These are phyloP conservation scores for Byssothecium circinans DNA, from an alignment of 2,329 filamentous ascomycete genomes.

Conservation along the genomic window DNA sequence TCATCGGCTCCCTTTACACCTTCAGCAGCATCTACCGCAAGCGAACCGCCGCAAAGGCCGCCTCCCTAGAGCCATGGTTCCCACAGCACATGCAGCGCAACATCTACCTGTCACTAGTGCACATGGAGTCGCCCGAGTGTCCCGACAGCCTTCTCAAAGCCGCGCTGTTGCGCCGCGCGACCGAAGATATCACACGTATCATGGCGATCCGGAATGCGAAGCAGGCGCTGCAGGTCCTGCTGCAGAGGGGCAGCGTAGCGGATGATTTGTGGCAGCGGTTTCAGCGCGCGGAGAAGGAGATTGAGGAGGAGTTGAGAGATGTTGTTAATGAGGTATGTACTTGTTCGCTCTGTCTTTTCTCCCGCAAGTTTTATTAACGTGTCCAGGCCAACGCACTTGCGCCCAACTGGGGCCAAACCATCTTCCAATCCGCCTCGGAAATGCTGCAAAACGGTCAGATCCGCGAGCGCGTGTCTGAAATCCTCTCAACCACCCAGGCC, in stretches of 20 bases:
- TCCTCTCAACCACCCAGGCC: slow-evolving; percentile 68
- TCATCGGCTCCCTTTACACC: slow-evolving; percentile 83
- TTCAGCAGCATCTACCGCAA: slow-evolving; percentile 94
- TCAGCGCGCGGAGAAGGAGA: slow-evolving; percentile 89
- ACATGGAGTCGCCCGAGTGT: slow-evolving; percentile 71
- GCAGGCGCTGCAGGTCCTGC: slow-evolving; percentile 76
- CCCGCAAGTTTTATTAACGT: slow-evolving; percentile 18
- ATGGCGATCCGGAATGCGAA: slow-evolving; percentile 87
- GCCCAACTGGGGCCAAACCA: slow-evolving; percentile 86
- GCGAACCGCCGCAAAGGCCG: slow-evolving; percentile 77
- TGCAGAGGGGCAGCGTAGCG: slow-evolving; percentile 89
- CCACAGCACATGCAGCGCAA: slow-evolving; percentile 86
- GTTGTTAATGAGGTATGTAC: slow-evolving; percentile 81
- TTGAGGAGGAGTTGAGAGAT: slow-evolving; percentile 93
- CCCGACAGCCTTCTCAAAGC: slow-evolving; percentile 87
- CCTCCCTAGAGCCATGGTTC: slow-evolving; percentile 93
- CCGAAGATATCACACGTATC: slow-evolving; percentile 90
- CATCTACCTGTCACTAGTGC: slow-evolving; percentile 88
- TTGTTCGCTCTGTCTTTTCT: neutral
- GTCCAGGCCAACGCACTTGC: slow-evolving; percentile 83
- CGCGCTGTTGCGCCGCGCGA: slow-evolving; percentile 82
- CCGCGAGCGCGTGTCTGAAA: slow-evolving; percentile 72
- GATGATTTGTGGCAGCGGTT: slow-evolving; percentile 97
- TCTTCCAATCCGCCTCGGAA: slow-evolving; percentile 97
- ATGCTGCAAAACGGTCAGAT: slow-evolving; percentile 83